These are phyloP conservation scores for Lavandula angustifolia DNA, from an alignment of 257 asterid genomes.

Conservation along the genomic window DNA sequence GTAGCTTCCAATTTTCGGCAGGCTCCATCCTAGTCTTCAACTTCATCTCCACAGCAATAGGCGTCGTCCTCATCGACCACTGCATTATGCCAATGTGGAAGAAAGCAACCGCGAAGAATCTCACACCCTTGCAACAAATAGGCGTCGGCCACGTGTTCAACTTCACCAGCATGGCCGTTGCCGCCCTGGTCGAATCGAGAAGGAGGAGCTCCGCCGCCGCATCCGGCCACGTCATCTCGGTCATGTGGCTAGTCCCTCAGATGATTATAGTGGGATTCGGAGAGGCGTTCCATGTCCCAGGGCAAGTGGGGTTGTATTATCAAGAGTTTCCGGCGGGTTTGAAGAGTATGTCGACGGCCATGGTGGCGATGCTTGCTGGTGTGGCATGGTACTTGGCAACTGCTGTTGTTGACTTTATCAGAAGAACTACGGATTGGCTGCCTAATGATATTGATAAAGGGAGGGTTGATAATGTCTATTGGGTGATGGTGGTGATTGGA, in stretches of 20 bases:
- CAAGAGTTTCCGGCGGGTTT: constrained; percentile 40
- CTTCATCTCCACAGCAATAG: constrained; percentile 32
- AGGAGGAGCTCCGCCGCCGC: constrained; percentile 29
- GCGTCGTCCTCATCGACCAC: constrained; percentile 25
- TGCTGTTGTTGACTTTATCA: constrained; percentile 29
- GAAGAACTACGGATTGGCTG: constrained; percentile 37
- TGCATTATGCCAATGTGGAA: constrained; percentile 32
- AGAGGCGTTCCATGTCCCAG: constrained; percentile 56
- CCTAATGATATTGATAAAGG: constrained; percentile 41
- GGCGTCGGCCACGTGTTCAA: constrained; percentile 48
- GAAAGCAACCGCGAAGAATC: background rate
- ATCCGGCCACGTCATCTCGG: constrained; percentile 6
- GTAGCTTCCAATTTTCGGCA: constrained; percentile 38
- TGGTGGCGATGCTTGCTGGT: constrained; percentile 37
- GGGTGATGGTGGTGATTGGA: constrained; percentile 40
- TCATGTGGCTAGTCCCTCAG: constrained; percentile 58
- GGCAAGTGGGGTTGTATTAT: constrained; percentile 42
- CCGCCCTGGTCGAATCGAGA: constrained; percentile 49
- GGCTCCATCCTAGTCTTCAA: constrained; percentile 41
- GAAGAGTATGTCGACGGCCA: constrained; percentile 42
- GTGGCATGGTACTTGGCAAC: constrained; percentile 33
- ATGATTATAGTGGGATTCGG: constrained; percentile 47
- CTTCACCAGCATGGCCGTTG: constrained; percentile 47
- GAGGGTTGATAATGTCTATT: constrained; percentile 40
- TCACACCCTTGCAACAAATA: constrained; percentile 9